These are phyloP conservation scores for Neurospora tetrasperma DNA, from an alignment of 495 filamentous ascomycete species.

Conservation along the genomic window DNA sequence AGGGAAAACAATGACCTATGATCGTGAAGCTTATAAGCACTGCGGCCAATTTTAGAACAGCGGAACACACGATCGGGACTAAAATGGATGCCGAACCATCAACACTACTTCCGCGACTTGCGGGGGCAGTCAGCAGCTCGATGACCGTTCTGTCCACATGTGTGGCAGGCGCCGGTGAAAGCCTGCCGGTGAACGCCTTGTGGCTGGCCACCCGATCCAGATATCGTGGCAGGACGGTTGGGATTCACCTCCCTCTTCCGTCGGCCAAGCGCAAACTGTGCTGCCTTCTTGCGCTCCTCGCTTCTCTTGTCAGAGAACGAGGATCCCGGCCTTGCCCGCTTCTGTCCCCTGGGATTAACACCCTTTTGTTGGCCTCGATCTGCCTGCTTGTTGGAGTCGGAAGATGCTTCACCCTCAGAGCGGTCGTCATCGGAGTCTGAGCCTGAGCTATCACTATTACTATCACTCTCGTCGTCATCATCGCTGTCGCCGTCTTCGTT, in stretches of 20 bases:
- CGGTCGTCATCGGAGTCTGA: neutral
- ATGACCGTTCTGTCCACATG: conserved; percentile 20
- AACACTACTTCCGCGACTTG: conserved; percentile 12
- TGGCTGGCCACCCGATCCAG: conserved; percentile 21
- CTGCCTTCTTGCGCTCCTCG: conserved; percentile 31
- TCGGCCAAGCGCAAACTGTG: conserved; percentile 38
- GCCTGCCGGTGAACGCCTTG: conserved; percentile 9
- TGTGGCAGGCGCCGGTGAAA: conserved; percentile 12
- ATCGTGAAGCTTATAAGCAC: neutral
- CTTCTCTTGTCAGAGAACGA: conserved; percentile 21
- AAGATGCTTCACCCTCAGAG: conserved; percentile 6
- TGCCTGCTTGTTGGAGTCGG: conserved; percentile 3
- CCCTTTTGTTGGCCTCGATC: conserved; percentile 12
- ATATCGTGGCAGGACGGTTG: conserved; percentile 42
- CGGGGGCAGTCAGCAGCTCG: conserved; percentile 21
- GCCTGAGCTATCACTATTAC: conserved; percentile 8
- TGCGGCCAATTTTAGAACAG: neutral
- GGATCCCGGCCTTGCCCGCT: conserved; percentile 10
- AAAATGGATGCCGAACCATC: neutral
- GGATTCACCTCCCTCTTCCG: conserved; percentile 51
- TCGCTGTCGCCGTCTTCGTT: conserved; percentile 7
- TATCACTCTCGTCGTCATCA: conserved; percentile 10
- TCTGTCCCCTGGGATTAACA: conserved; percentile 3
- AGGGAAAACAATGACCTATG: neutral
- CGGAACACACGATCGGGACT: neutral